Conservation (phyloP, 2,329 filamentous ascomycete species). For the Fonsecaea monophora region DNA sequence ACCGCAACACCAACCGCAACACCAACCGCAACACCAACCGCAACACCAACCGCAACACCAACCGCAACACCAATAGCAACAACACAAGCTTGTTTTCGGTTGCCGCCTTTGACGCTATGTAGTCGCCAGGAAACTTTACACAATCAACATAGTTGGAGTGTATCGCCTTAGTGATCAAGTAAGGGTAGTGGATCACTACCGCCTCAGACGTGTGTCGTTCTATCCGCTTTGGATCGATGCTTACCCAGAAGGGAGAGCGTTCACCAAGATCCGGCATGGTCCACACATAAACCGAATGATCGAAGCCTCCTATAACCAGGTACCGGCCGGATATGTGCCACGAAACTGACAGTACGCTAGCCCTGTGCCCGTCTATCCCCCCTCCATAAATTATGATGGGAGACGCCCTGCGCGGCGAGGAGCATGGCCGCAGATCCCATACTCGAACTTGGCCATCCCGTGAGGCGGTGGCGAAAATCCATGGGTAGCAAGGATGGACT, state of each 20-base stretch:
- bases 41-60: too few relatives aligned
- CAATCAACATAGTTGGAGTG: constrained; percentile 79
- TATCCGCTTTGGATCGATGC: constrained; percentile 58
- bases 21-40: too few relatives aligned
- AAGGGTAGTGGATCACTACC: constrained; percentile 72
- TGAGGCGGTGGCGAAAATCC: constrained; percentile 76
- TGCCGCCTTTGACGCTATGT: constrained; percentile 74
- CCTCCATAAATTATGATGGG: constrained; percentile 71
- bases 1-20: too few relatives aligned
- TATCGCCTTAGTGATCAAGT: constrained; percentile 78
- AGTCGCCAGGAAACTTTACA: constrained; percentile 75
- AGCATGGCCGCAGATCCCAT: constrained; percentile 70
- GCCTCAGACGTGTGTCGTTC: constrained; percentile 52
- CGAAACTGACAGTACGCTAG: constrained; percentile 69
- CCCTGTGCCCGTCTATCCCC: constrained; percentile 72
- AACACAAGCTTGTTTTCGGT: constrained; percentile 74
- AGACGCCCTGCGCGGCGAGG: constrained; percentile 48
- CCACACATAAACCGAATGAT: constrained; percentile 76
- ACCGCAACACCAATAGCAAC: too few relatives aligned
- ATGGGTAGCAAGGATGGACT: constrained; percentile 70
- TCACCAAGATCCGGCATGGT: constrained; percentile 43
- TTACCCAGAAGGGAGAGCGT: constrained; percentile 41
- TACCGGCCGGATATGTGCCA: constrained; percentile 77
- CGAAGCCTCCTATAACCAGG: constrained; percentile 75
- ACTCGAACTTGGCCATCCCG: constrained; percentile 76